These are phyloP conservation scores for Starmerella vitae DNA, from an alignment of 805 yeast genomes.

Conservation along the genomic window DNA sequence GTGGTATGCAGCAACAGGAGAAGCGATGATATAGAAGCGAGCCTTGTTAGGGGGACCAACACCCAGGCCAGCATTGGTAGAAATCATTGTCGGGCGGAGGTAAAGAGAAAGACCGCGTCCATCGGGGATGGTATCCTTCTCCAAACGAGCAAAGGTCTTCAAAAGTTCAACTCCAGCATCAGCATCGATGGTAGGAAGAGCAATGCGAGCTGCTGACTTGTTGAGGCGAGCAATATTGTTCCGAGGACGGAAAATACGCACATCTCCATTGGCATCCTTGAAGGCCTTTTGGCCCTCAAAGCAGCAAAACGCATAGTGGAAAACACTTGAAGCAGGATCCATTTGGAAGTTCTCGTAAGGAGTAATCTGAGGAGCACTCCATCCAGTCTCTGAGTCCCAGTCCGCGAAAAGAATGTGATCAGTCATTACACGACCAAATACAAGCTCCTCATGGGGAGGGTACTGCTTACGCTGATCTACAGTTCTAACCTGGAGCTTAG, in stretches of 20 bases:
- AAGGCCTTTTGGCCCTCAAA: constrained; percentile 97
- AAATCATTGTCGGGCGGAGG: constrained; percentile 89
- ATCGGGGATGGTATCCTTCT: constrained; percentile 65
- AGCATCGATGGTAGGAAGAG: constrained; percentile 71
- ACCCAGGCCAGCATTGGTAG: constrained; percentile 79
- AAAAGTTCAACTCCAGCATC: constrained; percentile 65
- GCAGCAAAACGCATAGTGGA: constrained; percentile 89
- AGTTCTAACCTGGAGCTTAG: constrained; percentile 37
- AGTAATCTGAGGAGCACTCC: constrained; percentile 79
- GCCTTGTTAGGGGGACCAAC: constrained; percentile 75
- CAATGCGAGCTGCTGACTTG: constrained; percentile 76
- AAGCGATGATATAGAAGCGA: constrained; percentile 68
- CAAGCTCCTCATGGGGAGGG: constrained; percentile 46
- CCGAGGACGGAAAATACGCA: constrained; percentile 82
- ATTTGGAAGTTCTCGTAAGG: constrained; percentile 67
- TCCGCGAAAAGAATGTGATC: constrained; percentile 78
- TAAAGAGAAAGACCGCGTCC: constrained; percentile 84
- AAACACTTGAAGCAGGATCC: constrained; percentile 84
- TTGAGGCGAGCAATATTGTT: constrained; percentile 88
- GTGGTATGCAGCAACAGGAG: constrained; percentile 94
- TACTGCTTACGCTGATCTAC: constrained; percentile 39
- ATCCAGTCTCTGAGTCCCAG: constrained; percentile 66
- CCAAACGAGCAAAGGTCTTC: constrained; percentile 60
- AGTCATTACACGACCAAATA: constrained; percentile 64
- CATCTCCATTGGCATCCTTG: constrained; percentile 39